Conservation (phyloP, 441 rosid genomes). For the Isatis lusitanica region DNA sequence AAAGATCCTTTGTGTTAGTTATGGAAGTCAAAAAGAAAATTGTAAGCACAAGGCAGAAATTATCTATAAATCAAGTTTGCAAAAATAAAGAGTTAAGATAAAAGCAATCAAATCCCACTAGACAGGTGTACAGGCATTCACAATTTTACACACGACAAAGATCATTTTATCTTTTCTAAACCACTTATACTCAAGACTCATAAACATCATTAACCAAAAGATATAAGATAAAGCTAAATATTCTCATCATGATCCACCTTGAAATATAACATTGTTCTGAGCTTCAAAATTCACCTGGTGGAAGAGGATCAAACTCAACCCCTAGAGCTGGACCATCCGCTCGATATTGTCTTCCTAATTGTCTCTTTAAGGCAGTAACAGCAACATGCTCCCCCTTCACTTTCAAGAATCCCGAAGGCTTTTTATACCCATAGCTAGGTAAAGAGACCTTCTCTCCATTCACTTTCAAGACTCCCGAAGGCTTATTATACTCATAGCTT, state of each 20-base stretch:
- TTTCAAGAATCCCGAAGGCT: slow-evolving; percentile 85
- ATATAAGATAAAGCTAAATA: neutral
- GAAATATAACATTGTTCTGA: slow-evolving; percentile 44
- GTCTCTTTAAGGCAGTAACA: slow-evolving; percentile 77
- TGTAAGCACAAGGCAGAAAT: no score
- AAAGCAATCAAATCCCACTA: no score
- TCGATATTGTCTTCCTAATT: slow-evolving; percentile 71
- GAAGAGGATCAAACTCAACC: slow-evolving; percentile 74
- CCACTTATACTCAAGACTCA: neutral
- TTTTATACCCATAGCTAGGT: slow-evolving; percentile 37
- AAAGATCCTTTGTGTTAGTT: no score
- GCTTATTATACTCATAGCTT: slow-evolving; percentile 13
- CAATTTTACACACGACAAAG: slow-evolving; percentile 25
- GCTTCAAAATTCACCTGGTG: slow-evolving; percentile 85
- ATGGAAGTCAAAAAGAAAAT: no score
- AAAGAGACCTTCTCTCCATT: no score
- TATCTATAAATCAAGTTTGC: no score
- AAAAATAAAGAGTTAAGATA: no score
- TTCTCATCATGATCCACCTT: slow-evolving; percentile 47
- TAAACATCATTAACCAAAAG: slow-evolving; percentile 5
- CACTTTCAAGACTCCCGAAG: no score
- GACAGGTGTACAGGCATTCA: no score
- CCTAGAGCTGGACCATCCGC: slow-evolving; percentile 87
- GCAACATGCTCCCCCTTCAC: slow-evolving; percentile 70
- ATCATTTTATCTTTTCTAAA: slow-evolving; percentile 12